Evolutionary conservation across 768 basidiomycete species (phyloP).

Genomic region (Amanita jacksonii): DNA sequence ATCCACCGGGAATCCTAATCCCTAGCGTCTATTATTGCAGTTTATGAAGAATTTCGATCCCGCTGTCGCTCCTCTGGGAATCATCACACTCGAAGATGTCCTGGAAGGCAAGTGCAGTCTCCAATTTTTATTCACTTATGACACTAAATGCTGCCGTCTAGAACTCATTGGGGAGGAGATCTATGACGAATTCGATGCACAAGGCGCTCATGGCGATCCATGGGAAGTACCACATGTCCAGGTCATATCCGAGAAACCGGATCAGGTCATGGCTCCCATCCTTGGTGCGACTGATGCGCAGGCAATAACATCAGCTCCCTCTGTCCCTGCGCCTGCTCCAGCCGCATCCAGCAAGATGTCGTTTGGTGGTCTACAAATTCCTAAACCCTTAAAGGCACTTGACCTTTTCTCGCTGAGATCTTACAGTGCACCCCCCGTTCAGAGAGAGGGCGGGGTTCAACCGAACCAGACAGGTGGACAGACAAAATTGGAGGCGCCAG

Average conservation of each 20-base stretch:
- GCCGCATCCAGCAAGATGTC: conserved; percentile 1
- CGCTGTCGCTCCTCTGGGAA: conserved; percentile 76
- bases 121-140: background rate
- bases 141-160: background rate
- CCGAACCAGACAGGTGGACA: conserved; percentile 7
- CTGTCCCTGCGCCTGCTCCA: background rate
- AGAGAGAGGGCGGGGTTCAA: conserved; percentile 23
- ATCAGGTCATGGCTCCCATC: background rate
- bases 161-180: conserved; percentile 92
- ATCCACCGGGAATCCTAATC: background rate
- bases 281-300: too few species aligned
- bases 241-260: conserved; percentile 7
- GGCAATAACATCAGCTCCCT: background rate
- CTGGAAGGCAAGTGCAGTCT: conserved; percentile 49
- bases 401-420: conserved; percentile 37
- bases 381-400: conserved; percentile 36
- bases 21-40: conserved; percentile 21
- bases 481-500: conserved; percentile 3
- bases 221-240: conserved; percentile 23
- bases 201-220: conserved; percentile 55
- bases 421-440: conserved; percentile 49
- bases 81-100: conserved; percentile 90
- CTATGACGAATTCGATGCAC: conserved; percentile 81
- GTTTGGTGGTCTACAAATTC: conserved; percentile 19
- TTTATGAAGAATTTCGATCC: conserved; percentile 80